Percentiles rank a stretch among this genome's conserved stretches.
These are phyloP conservation scores for Pseudomonodictys pantanalensis DNA, from an alignment of 495 filamentous ascomycete genomes.

Conservation along the genomic window DNA sequence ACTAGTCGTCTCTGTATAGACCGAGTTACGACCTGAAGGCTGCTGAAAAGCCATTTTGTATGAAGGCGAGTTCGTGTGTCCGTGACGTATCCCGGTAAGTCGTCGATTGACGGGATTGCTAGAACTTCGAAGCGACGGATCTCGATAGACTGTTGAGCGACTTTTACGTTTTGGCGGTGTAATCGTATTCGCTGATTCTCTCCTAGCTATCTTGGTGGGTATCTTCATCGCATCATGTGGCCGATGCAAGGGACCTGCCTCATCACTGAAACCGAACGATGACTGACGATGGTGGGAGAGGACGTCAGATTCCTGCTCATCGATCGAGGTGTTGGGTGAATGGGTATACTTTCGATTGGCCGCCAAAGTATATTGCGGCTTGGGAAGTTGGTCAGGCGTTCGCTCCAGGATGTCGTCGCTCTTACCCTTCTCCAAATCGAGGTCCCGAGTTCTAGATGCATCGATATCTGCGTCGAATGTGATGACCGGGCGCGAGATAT, in stretches of 20 bases:
- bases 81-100: constrained; percentile 27
- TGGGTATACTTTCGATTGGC: constrained; percentile 16
- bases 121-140: constrained; percentile 11
- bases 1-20: constrained; percentile 32
- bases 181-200: constrained; percentile 23
- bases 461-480: constrained; percentile 15
- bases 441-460: not conserved
- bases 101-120: constrained; percentile 28
- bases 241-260: constrained; percentile 28
- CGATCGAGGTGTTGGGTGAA: constrained; percentile 29
- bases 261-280: constrained; percentile 30
- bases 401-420: constrained; percentile 4
- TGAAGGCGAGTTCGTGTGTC: constrained; percentile 21
- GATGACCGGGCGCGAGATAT: constrained; percentile 36
- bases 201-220: constrained; percentile 37
- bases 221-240: constrained; percentile 41
- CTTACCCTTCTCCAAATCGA: constrained; percentile 36
- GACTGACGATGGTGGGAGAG: constrained; percentile 33
- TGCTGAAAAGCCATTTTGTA: constrained; percentile 17
- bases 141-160: constrained; percentile 8
- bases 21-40: constrained; percentile 1
- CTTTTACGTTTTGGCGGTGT: constrained; percentile 27
- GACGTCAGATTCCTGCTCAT: constrained; percentile 33
- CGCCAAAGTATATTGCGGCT: constrained; percentile 15
- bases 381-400: constrained; percentile 33